Evolutionary conservation across 768 basidiomycete genomes (phyloP), one percentile per base, ranked within the genome.

Genomic region (Filobasidium floriforme): DNA sequence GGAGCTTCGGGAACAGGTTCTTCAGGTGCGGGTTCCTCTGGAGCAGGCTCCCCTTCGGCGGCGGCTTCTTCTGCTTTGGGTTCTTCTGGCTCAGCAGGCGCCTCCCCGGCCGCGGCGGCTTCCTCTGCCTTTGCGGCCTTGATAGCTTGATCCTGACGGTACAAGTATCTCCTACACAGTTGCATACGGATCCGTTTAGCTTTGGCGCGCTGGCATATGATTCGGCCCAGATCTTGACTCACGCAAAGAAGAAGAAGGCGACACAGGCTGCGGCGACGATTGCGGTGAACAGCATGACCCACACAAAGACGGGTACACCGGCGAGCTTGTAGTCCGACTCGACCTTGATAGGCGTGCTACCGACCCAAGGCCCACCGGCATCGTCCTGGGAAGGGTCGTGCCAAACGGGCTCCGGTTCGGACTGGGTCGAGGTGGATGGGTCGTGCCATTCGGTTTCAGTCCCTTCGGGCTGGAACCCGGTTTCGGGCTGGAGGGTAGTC

Each of bases 261-360:
- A 28, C 54, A 26, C 54, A 57, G 7, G 24, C 6, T 5, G 26
- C 29, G 15, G 7, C 54, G 26, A 57, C 54, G 24, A 57, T 32
- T 4, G 29, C 29, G 29, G 29, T 32, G 54, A 57, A 32, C 22
- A 32, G 24, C 29, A 24, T 32, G 54, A 57, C n/a, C 54, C 54
- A 57, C 4, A 15, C 24, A n/a, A 7, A 57, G 22, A 57, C 54
- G 12, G 54, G 54, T 15, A 57, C 19, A 14, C 54, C 54, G 2
- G 54, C 54, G 2, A 57, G 26, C 29, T 57, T 57, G 26, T 57
- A 57, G 29, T 57, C 54, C 24, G 54, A 57, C 26, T 57, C 54
- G 18, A 49, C 46, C 46, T 49, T 49, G 46, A 49, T 14, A 49
- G 46, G 46, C 12, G 15, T 12, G 46, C 18, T 15, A 5, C 46